A percentile compares a stretch with the other conserved stretches of the same genome.
Conservation (phyloP, 331 rosid genomes). For the Cucumis variabilis region DNA sequence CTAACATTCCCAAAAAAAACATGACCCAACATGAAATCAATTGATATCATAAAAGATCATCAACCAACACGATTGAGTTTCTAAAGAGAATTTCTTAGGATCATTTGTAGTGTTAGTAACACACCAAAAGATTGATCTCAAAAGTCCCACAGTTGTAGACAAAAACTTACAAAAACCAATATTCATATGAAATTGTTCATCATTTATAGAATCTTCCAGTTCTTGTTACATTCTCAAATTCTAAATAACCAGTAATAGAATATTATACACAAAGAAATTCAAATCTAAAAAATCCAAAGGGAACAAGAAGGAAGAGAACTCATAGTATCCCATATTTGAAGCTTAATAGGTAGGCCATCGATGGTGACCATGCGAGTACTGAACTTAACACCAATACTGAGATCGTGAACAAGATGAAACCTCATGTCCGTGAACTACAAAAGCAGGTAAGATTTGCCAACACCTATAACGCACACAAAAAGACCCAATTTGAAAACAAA, state of each 20-base stretch:
- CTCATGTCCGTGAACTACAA: slow-evolving; percentile 94
- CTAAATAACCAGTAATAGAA: too few species aligned
- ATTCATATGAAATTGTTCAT: not conserved
- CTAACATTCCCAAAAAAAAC: not conserved
- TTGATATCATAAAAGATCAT: slow-evolving; percentile 4
- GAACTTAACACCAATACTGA: slow-evolving; percentile 96
- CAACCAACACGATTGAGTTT: not conserved
- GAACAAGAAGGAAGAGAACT: slow-evolving; percentile 21
- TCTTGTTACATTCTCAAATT: not conserved
- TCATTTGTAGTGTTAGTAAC: not conserved
- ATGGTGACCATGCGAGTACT: slow-evolving; percentile 97
- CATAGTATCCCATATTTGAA: slow-evolving; percentile 99
- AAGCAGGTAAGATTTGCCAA: slow-evolving; percentile 90
- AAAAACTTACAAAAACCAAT: not conserved
- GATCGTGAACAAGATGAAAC: slow-evolving; percentile 97
- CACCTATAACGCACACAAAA: slow-evolving; percentile 55
- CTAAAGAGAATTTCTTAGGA: not conserved
- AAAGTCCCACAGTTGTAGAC: not conserved
- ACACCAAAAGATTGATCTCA: not conserved
- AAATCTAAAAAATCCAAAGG: slow-evolving; percentile 7
- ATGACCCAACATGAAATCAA: not conserved
- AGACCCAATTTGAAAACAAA: slow-evolving; percentile 4
- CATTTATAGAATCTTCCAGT: not conserved
- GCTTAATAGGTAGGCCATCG: slow-evolving; percentile 80
- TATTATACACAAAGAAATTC: not conserved